Evolutionary conservation across 495 filamentous ascomycete genomes (phyloP).

Genomic region (Penicillium bialowiezense): DNA sequence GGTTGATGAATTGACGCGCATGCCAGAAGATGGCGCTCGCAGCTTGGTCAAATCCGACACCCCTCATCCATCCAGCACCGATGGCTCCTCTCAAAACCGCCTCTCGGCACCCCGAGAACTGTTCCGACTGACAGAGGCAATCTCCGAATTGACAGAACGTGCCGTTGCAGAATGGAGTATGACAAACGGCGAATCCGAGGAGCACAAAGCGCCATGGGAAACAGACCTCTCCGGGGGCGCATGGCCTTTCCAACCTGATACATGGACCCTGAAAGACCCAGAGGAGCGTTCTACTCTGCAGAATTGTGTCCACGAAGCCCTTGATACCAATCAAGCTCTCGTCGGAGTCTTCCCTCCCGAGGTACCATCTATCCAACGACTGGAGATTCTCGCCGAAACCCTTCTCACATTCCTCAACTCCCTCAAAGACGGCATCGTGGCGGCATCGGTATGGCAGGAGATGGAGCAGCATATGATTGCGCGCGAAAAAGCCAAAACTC

Average conservation of each 20-base stretch:
- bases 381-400: conserved; percentile 67
- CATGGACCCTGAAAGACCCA: conserved; percentile 44
- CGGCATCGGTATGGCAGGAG: conserved; percentile 61
- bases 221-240: conserved; percentile 52
- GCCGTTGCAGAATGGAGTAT: conserved; percentile 81
- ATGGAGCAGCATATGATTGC: conserved; percentile 61
- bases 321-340: conserved; percentile 66
- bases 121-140: conserved; percentile 79
- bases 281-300: conserved; percentile 32
- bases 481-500: conserved; percentile 47
- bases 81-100: conserved; percentile 49
- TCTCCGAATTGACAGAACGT: conserved; percentile 72
- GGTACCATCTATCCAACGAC: conserved; percentile 54
- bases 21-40: conserved; percentile 73
- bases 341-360: conserved; percentile 56
- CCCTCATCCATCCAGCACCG: conserved; percentile 15
- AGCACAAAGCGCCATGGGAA: conserved; percentile 51
- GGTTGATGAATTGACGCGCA: conserved; percentile 75
- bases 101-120: conserved; percentile 79
- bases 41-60: conserved; percentile 35
- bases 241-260: conserved; percentile 71
- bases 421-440: conserved; percentile 73
- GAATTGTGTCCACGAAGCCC: conserved; percentile 55
- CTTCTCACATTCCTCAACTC: conserved; percentile 68
- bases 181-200: conserved; percentile 52